phyloP scores from a whole-genome alignment of 2,329 filamentous ascomycete genomes.

The Pseudogymnoascus sp. region DNA sequence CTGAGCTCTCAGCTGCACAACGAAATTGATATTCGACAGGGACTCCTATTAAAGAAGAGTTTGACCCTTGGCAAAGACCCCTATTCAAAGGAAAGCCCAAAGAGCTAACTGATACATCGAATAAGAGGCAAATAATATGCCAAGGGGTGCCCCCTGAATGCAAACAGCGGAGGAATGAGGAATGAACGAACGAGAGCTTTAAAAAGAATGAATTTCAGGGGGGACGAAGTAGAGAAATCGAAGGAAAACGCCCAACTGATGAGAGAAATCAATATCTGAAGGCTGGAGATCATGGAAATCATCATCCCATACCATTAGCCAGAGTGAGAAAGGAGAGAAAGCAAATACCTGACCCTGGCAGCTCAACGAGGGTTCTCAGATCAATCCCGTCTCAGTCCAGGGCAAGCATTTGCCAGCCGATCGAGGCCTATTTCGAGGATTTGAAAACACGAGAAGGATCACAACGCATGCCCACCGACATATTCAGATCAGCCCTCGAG shows the following conservation, averaged over 20 bases:
- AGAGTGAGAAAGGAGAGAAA: neutral
- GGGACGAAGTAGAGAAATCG: neutral
- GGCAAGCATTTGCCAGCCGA: neutral
- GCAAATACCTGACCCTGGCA: neutral
- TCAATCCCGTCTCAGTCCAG: neutral
- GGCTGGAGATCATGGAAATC: neutral
- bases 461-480: neutral
- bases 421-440: neutral
- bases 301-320: neutral
- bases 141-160: no score
- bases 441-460: neutral
- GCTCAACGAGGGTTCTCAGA: neutral
- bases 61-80: no score
- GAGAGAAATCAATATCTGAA: neutral
- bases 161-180: no score
- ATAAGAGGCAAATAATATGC: no score
- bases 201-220: no score
- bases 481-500: neutral
- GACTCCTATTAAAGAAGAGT: no score
- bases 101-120: no score
- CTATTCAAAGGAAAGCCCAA: no score
- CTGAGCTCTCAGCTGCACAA: no score
- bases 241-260: neutral
- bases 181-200: no score
- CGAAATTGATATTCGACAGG: no score